Conservation (phyloP, 257 asterid species). For the Solanum arcanum region DNA sequence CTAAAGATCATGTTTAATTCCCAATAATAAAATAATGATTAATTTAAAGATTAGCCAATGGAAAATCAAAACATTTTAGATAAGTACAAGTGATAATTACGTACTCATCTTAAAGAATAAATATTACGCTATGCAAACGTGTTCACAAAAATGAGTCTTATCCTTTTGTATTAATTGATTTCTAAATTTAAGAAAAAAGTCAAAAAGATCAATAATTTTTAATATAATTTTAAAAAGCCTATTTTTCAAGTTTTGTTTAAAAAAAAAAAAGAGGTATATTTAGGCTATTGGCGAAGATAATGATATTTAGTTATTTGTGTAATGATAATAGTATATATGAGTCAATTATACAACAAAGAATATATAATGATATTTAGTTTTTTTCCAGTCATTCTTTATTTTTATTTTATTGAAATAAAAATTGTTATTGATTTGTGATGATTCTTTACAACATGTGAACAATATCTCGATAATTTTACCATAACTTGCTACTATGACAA, state of each 20-base stretch:
- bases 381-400: too few relatives aligned
- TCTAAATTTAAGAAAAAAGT: too few relatives aligned
- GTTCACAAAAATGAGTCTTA: neutral
- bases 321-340: neutral
- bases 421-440: neutral
- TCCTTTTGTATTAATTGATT: neutral
- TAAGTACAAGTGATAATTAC: neutral
- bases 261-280: accelerated
- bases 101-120: neutral
- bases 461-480: neutral
- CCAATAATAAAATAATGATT: neutral
- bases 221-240: too few relatives aligned
- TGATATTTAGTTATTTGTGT: neutral
- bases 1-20: neutral
- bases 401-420: neutral
- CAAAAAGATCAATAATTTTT: neutral
- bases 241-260: neutral
- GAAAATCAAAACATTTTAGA: neutral
- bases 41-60: neutral
- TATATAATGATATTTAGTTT: too few relatives aligned
- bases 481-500: neutral
- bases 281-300: neutral
- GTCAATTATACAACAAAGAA: too few relatives aligned
- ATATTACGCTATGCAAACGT: neutral
- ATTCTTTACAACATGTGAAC: neutral